These are phyloP conservation scores for Aspergillus ruber DNA, from an alignment of 2,329 filamentous ascomycete species.

Conservation along the genomic window DNA sequence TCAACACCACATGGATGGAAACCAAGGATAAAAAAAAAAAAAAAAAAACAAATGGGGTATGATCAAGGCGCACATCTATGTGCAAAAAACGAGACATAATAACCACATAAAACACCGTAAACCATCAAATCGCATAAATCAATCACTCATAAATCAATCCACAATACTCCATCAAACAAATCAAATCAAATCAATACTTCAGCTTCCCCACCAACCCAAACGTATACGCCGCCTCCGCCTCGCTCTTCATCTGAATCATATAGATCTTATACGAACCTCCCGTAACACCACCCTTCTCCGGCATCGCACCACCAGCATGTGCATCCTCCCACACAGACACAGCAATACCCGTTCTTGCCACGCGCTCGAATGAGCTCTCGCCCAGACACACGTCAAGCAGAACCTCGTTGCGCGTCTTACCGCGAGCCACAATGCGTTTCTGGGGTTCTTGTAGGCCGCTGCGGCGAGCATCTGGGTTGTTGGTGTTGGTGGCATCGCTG, in stretches of 20 bases:
- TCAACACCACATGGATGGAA: neutral
- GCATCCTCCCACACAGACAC: conserved; percentile 81
- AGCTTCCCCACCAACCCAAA: conserved; percentile 49
- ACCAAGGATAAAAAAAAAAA: neutral
- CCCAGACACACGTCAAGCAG: conserved; percentile 79
- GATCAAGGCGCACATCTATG: neutral
- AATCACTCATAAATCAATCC: neutral
- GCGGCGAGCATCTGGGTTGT: conserved; percentile 29
- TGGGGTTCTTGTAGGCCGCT: conserved; percentile 57
- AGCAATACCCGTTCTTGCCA: conserved; percentile 80
- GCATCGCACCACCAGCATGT: conserved; percentile 50
- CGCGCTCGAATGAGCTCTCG: conserved; percentile 74
- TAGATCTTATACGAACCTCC: conserved; percentile 53
- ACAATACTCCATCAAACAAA: neutral
- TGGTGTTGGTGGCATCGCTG: conserved; percentile 17
- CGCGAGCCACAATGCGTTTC: conserved; percentile 76
- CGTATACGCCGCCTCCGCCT: conserved; percentile 49
- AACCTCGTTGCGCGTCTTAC: conserved; percentile 59
- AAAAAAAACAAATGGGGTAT: conserved; percentile 3
- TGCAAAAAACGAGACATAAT: neutral
- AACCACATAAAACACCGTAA: neutral
- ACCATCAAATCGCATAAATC: neutral
- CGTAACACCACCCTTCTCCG: conserved; percentile 53
- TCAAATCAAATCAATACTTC: conserved; percentile 39
- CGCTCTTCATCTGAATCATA: conserved; percentile 58